Base-by-base conservation (phyloP, 345 rosid species). In the Passiflora organensis region DNA sequence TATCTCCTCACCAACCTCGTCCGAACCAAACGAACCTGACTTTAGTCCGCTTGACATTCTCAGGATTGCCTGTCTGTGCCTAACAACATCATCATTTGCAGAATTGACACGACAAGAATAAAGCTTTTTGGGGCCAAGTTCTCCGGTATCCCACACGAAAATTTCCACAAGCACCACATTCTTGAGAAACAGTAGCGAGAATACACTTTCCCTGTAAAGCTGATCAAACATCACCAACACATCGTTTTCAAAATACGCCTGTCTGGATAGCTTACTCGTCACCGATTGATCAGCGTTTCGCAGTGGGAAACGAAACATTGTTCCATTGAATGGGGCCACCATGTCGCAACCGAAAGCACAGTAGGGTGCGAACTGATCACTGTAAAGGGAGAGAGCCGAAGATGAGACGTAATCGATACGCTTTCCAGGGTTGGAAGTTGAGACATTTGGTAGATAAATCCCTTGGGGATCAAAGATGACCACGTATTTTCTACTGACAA, bases 391-490 rank as follows among this genome's bases (percentile, higher is more conserved):
- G 32, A 87, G 55, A 48, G 96, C 97, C 20, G 91, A 78, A 56
- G 95, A 75, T 42, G 73, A 65, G 65, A 91, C 95, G 59, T 67
- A 87, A 68, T 91, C 83, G 52, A 91, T 91, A 63, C 97, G 74
- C 72, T 91, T 91, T 44, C 97, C 97, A 43, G 97, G 97, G 63
- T 91, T 91, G 15, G 96, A 80, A 8, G 89, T 73, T 36, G 95
- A 87, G 20, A 91, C 75, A 66, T 87, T 86, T 4, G 97, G 97
- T 52, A 91, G 81, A 63, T 78, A 77, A 79, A 72, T 74, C 42
- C 94, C 84, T 37, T 91, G 97, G 49, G 97, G 97, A 80, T 91
- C 97, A 67, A 91, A 91, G 43, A 91, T 17, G 22, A 91, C 97
- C 18, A 78, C 80, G 64, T 85, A 83, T 20, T 85, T 87, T 8